Base-by-base conservation (phyloP, 768 basidiomycete species). In the Trametes cingulata region DNA sequence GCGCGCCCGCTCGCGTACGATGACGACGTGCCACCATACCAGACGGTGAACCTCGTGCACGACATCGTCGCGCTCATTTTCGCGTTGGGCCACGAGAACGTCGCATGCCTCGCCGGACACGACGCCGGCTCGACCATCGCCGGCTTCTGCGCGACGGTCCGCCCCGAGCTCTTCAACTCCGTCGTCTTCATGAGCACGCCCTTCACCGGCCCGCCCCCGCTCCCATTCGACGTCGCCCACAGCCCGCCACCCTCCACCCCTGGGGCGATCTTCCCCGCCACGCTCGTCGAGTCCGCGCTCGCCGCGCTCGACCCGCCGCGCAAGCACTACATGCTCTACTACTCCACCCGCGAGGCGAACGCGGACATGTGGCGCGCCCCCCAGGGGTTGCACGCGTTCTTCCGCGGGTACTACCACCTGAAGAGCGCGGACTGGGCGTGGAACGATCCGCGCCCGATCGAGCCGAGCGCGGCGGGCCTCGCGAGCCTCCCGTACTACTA, bases 161-260 rank as follows among this genome's bases (percentile, higher is more conserved):
- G 81, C 3, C 85, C 84, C 1, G 82, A 86, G 60, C 57, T 87
- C 3, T 85, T 87, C 71, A 72, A 69, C 45, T 76, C 79, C 9
- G 77, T 85, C 52, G 81, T 86, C 41, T 68, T 85, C 64, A 85
- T 86, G 82, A 86, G 85, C 60, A 76, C 75, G 3, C 84, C 87
- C 0, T 87, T 82, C 67, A 63, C 75, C 2, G 83, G 84, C 0
- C 68, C 79, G 0, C 78, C 80, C 12, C 13, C 65, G 1, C 60
- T 66, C 14, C 41, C 61, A 61, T n/a, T 73, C 75, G 52, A 64
- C 56, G 24, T 65, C 57, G 64, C 50, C 20, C 36, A 27, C 6
- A 17, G 24, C 2, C 40, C 40, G 6, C 13, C 36, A 17, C 37
- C 6, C 8, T 10, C 52, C n/a, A 37, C 25, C 2, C 46, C 37